Percentiles rank a stretch among this genome's conserved stretches.
Conservation (phyloP, 768 basidiomycete genomes). For the Hortiboletus campestris region DNA sequence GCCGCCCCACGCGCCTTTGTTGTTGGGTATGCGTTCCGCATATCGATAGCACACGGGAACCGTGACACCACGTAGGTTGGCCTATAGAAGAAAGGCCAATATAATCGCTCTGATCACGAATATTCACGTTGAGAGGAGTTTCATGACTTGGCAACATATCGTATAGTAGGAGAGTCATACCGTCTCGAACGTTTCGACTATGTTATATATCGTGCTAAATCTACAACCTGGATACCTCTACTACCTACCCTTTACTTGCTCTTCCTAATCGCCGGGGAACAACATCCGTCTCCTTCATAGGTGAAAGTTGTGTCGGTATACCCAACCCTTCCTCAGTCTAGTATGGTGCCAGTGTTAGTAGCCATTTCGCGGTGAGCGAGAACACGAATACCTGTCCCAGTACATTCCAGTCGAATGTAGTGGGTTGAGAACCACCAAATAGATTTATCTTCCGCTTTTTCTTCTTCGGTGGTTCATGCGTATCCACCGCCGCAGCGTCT, state of each 20-base stretch:
- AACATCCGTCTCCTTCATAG: slow-evolving; percentile 55
- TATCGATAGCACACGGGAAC: slow-evolving; percentile 44
- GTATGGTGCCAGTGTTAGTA: neutral
- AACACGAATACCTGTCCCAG: slow-evolving; percentile 35
- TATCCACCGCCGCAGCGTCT: slow-evolving; percentile 13
- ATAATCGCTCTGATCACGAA: slow-evolving; percentile 84
- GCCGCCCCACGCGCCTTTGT: slow-evolving; percentile 46
- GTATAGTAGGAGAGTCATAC: neutral
- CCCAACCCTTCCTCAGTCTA: slow-evolving; percentile 45
- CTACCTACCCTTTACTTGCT: slow-evolving; percentile 22
- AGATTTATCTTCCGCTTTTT: slow-evolving; percentile 71
- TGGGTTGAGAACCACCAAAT: slow-evolving; percentile 44
- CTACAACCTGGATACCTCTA: neutral
- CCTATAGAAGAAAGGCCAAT: slow-evolving; percentile 55
- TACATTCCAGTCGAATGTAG: slow-evolving; percentile 46
- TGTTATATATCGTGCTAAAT: neutral
- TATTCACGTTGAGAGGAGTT: slow-evolving; percentile 75
- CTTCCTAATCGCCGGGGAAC: slow-evolving; percentile 45
- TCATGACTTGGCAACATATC: slow-evolving; percentile 71
- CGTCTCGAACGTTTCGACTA: no score
- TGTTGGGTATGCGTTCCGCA: slow-evolving; percentile 60
- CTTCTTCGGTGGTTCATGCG: slow-evolving; percentile 46
- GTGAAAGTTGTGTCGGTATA: slow-evolving; percentile 67
- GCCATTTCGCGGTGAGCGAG: neutral
- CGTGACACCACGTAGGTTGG: slow-evolving; percentile 44